Evolutionary conservation across 306 rosid species (phyloP).

Genomic region (Rosa persica): DNA sequence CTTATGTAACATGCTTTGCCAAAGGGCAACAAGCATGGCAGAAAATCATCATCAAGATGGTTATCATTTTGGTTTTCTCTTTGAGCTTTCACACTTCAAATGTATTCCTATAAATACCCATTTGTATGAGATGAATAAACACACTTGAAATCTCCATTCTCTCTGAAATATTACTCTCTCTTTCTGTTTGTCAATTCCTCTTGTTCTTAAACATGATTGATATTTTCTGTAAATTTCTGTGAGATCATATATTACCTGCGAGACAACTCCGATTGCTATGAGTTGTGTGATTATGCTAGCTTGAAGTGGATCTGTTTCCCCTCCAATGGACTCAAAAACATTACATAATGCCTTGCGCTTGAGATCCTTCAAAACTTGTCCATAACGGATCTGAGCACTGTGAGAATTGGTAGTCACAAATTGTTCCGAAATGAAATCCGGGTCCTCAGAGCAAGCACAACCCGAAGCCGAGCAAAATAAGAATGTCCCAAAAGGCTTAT

Average conservation of each 20-base stretch:
- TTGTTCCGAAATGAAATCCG: slow-evolving; percentile 33
- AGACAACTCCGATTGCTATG: slow-evolving; percentile 31
- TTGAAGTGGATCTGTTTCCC: slow-evolving; percentile 15
- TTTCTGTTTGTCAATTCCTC: no score
- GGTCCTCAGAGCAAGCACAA: slow-evolving; percentile 46
- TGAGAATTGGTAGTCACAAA: slow-evolving; percentile 15
- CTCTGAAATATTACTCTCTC: no score
- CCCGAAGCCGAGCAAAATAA: slow-evolving; percentile 41
- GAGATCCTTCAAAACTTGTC: slow-evolving; percentile 29
- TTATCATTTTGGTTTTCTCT: no score
- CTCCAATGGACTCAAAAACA: neutral
- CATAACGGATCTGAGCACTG: slow-evolving; percentile 30
- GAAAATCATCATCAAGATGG: no score
- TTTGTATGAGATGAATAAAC: no score
- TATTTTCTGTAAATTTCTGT: neutral
- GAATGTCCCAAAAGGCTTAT: slow-evolving; percentile 69
- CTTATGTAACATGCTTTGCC: no score
- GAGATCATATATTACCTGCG: slow-evolving; percentile 31
- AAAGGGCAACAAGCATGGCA: no score
- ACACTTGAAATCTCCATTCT: no score
- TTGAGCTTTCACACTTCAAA: no score
- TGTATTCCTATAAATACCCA: no score
- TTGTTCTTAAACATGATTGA: no score
- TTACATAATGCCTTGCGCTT: slow-evolving; percentile 18
- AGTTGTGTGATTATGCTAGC: slow-evolving; percentile 43